phyloP scores from a whole-genome alignment of 2,329 filamentous ascomycete genomes.

The Aspergillus chevalieri region DNA sequence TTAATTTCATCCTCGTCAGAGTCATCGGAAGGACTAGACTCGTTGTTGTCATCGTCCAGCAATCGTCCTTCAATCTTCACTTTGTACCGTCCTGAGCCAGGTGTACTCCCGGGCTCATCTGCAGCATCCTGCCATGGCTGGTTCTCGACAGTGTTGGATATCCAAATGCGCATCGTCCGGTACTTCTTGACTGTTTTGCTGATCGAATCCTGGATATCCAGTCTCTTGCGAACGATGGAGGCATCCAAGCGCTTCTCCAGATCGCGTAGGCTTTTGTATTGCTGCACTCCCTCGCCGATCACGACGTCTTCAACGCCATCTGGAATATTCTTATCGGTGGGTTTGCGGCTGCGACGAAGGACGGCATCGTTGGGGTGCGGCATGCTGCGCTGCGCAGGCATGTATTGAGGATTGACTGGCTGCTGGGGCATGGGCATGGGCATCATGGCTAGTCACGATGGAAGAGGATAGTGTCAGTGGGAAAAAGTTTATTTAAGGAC shows the following conservation, averaged over 20 bases:
- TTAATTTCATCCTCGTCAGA: slow-evolving; percentile 45
- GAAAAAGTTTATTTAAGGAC: slow-evolving; percentile 1
- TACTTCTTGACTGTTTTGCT: slow-evolving; percentile 70
- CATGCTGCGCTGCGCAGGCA: slow-evolving; percentile 32
- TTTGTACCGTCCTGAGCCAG: slow-evolving; percentile 53
- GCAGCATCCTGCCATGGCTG: slow-evolving; percentile 92
- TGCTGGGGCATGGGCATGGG: slow-evolving; percentile 33
- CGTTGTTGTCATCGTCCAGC: slow-evolving; percentile 56
- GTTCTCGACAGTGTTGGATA: slow-evolving; percentile 89
- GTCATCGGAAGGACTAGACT: slow-evolving; percentile 44
- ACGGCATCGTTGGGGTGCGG: slow-evolving; percentile 43
- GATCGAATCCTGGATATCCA: slow-evolving; percentile 81
- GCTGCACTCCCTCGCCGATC: slow-evolving; percentile 71
- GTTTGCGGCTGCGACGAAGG: slow-evolving; percentile 77
- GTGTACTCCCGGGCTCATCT: slow-evolving; percentile 54
- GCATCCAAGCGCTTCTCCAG: slow-evolving; percentile 85
- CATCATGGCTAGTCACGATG: slow-evolving; percentile 21
- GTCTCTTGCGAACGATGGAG: slow-evolving; percentile 84
- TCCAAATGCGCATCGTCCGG: slow-evolving; percentile 84
- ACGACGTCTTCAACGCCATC: slow-evolving; percentile 80
- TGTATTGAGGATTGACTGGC: slow-evolving; percentile 32
- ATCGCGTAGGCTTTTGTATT: slow-evolving; percentile 79
- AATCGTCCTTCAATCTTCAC: slow-evolving; percentile 89
- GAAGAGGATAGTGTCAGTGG: not conserved
- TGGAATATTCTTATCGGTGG: slow-evolving; percentile 90